Evolutionary conservation across 2,329 filamentous ascomycete genomes (phyloP).

Genomic region (Dothistroma septosporum): DNA sequence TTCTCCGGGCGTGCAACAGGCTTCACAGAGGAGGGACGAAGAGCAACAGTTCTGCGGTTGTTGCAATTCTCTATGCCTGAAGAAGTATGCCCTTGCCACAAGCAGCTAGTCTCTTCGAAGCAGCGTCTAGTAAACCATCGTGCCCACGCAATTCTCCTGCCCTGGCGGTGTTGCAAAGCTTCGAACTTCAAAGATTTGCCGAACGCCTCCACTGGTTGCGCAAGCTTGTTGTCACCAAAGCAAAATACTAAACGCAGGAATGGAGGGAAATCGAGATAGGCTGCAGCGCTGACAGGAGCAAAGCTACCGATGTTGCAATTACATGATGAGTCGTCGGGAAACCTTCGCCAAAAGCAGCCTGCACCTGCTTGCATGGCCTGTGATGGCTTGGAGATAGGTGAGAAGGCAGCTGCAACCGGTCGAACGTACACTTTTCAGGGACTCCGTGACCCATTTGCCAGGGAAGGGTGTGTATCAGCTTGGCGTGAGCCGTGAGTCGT

Average conservation of each 20-base stretch:
- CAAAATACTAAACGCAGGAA: background rate
- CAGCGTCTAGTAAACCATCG: background rate
- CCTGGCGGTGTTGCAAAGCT: slow-evolving; percentile 1
- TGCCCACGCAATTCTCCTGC: background rate
- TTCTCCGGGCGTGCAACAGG: background rate
- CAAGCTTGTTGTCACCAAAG: background rate
- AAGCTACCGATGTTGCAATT: background rate
- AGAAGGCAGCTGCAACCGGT: background rate
- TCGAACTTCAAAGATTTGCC: background rate
- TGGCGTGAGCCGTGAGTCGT: background rate
- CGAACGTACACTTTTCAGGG: background rate
- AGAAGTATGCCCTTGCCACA: background rate
- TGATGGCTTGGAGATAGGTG: background rate
- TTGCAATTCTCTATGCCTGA: background rate
- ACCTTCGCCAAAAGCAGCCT: background rate
- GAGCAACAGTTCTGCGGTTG: background rate
- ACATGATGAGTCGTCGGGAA: background rate
- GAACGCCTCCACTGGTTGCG: background rate
- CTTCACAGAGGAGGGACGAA: background rate
- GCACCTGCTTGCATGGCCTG: background rate
- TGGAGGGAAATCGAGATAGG: background rate
- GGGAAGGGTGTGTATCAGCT: background rate
- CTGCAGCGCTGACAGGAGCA: background rate
- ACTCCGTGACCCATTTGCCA: background rate
- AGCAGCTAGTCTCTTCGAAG: background rate